Percentiles rank a stretch among this genome's conserved stretches.
Conservation (phyloP, 805 yeast species). For the Wickerhamomyces xylosicus region DNA sequence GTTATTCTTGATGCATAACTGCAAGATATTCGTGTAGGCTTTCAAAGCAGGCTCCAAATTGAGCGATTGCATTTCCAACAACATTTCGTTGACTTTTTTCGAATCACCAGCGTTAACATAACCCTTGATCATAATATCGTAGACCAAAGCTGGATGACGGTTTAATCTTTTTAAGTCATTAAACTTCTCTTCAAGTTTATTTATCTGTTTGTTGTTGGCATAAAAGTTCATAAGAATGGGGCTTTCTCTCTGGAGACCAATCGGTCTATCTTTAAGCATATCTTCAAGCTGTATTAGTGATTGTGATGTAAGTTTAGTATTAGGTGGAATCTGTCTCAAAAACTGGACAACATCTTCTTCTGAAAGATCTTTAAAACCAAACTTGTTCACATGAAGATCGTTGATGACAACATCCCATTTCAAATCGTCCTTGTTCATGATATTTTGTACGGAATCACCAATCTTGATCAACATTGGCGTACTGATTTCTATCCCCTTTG, state of each 20-base stretch:
- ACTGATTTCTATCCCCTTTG: constrained; percentile 23
- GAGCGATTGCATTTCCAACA: constrained; percentile 17
- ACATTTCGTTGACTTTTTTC: constrained; percentile 12
- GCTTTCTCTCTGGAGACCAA: constrained; percentile 21
- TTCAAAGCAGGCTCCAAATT: constrained; percentile 30
- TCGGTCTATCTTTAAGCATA: constrained; percentile 23
- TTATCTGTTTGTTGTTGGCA: constrained; percentile 18
- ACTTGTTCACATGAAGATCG: constrained; percentile 13
- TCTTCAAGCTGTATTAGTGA: constrained; percentile 20
- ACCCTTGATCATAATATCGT: constrained; percentile 27
- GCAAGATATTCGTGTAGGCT: constrained; percentile 47
- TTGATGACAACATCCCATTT: constrained; percentile 31
- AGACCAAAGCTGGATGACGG: constrained; percentile 19
- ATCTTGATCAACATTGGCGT: constrained; percentile 24
- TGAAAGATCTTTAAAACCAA: constrained; percentile 26
- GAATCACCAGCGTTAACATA: constrained; percentile 25
- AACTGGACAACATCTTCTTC: constrained; percentile 24
- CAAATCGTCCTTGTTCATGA: constrained; percentile 29
- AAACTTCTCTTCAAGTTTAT: constrained; percentile 23
- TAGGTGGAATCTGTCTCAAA: constrained; percentile 26
- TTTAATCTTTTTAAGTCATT: constrained; percentile 9
- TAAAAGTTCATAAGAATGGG: constrained; percentile 26
- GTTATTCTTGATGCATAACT: constrained; percentile 43
- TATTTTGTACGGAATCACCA: constrained; percentile 30
- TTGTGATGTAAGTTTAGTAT: neutral